Percentiles rank a stretch among this genome's conserved stretches.
These are phyloP conservation scores for Xylaria sp. DNA, from an alignment of 2,329 filamentous ascomycete species.

Conservation along the genomic window DNA sequence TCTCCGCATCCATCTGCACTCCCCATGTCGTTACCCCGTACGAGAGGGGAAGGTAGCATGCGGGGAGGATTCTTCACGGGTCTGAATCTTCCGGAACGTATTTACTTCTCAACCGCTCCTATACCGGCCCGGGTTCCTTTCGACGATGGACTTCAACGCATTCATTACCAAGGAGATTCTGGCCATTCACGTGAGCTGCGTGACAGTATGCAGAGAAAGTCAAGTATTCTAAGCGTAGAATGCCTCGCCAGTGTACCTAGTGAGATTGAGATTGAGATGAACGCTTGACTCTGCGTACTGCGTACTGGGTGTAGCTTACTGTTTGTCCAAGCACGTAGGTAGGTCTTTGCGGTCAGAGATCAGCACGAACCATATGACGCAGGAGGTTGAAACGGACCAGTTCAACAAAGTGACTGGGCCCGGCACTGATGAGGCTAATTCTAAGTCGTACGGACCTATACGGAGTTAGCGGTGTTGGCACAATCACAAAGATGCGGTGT, in stretches of 20 bases:
- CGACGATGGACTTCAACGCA: not conserved
- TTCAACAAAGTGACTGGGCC: not conserved
- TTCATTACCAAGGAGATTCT: not conserved
- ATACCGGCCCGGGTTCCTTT: not conserved
- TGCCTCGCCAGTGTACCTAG: not conserved
- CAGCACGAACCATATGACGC: not conserved
- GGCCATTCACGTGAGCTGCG: not conserved
- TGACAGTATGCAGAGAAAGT: not conserved
- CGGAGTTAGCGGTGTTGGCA: too few species aligned
- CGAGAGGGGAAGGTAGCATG: constrained; percentile 16
- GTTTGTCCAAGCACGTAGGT: not conserved
- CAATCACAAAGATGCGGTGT: too few species aligned
- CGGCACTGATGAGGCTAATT: not conserved
- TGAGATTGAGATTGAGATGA: not conserved
- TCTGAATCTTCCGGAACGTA: constrained; percentile 7
- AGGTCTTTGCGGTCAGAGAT: not conserved
- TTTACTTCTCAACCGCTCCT: constrained; percentile 4
- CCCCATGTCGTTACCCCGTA: constrained; percentile 4
- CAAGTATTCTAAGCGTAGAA: not conserved
- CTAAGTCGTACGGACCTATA: not conserved
- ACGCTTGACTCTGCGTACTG: not conserved
- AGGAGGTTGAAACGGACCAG: not conserved
- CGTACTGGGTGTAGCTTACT: too few species aligned
- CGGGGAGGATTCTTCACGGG: constrained; percentile 19
- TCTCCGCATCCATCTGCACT: constrained; percentile 23